Evolutionary conservation across 2,329 filamentous ascomycete genomes (phyloP), one percentile per base, ranked within the genome.

Genomic region (Knufia petricola): DNA sequence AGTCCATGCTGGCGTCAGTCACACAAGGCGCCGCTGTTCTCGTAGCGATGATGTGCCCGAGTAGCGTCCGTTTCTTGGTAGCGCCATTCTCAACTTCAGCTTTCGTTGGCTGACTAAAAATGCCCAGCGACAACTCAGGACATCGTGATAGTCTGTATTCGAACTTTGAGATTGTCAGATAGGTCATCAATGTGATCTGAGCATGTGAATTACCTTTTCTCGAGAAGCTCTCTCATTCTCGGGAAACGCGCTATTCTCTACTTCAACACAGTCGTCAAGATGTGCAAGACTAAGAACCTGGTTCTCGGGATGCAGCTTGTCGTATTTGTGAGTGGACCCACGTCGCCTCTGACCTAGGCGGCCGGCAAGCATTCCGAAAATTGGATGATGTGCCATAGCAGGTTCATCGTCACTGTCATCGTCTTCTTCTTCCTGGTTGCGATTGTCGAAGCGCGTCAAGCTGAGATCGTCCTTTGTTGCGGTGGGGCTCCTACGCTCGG

Each of bases 1-100:
- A 73, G 19, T 73, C 76, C 86, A 95, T 94, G 55, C 86, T 80
- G 4, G 73, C 73, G 60, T 94, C 87, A 1, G 81, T 85, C 48
- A 94, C 79, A 36, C 78, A 66, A 0, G 68, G 61, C 44, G 77
- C 75, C 31, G 72, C 70, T 31, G 81, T 84, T 55, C 85, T 82
- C 10, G 87, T 89, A 17, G 84, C 77, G 53, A 94, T 72, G 55
- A 90, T 74, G 65, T 94, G 86, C 32, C 79, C 88, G 41, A 95
- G 60, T 75, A 69, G 54, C 76, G 74, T 63, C 69, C 65, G 67
- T 85, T 77, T 57, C 85, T 73, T 31, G 20, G 51, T 24, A 7
- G 36, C 49, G 7, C 56, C 71, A 67, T 55, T 70, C 63, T 56
- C 76, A 64, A 52, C 80, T 84, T 53, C 75, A 68, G 46, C 76